Conservation (phyloP, 208 protist species). For the Acanthamoeba culbertsoni region DNA sequence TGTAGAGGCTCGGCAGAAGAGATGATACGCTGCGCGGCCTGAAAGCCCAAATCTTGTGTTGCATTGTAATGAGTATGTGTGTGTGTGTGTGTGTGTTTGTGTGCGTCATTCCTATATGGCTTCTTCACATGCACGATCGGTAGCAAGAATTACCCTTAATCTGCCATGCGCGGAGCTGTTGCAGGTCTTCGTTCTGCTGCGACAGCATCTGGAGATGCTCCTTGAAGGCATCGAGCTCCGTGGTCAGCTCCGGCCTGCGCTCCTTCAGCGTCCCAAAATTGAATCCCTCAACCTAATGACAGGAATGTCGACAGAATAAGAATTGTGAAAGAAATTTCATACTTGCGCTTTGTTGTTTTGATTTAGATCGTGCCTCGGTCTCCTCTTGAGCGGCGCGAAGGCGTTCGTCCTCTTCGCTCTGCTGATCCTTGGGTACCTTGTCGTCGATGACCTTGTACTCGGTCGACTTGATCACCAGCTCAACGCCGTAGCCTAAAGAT, state of each 20-base stretch:
- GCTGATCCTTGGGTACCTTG: neutral
- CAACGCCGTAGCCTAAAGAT: conserved; percentile 91
- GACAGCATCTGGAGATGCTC: conserved; percentile 54
- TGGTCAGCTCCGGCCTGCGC: conserved; percentile 68
- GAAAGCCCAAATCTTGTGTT: conserved; percentile 65
- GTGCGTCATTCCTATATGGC: too few relatives aligned
- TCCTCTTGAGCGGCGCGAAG: too few relatives aligned
- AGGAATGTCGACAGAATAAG: neutral
- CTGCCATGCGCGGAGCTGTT: conserved; percentile 79
- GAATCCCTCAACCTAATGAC: conserved; percentile 65
- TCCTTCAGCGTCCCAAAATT: conserved; percentile 61
- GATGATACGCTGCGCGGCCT: conserved; percentile 75
- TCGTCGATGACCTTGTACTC: conserved; percentile 97
- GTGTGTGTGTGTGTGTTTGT: too few relatives aligned
- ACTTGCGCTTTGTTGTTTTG: too few relatives aligned
- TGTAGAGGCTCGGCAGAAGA: conserved; percentile 77
- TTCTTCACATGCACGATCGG: neutral
- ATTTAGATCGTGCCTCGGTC: neutral
- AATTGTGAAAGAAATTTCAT: neutral
- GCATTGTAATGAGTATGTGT: neutral
- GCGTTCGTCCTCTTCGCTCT: neutral
- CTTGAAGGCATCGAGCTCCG: conserved; percentile 65
- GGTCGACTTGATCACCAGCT: conserved; percentile 94
- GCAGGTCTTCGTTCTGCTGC: conserved; percentile 30
- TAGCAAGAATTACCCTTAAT: conserved; percentile 58